These are phyloP conservation scores for Gillenia trifoliata DNA, from an alignment of 306 rosid genomes.

Conservation along the genomic window DNA sequence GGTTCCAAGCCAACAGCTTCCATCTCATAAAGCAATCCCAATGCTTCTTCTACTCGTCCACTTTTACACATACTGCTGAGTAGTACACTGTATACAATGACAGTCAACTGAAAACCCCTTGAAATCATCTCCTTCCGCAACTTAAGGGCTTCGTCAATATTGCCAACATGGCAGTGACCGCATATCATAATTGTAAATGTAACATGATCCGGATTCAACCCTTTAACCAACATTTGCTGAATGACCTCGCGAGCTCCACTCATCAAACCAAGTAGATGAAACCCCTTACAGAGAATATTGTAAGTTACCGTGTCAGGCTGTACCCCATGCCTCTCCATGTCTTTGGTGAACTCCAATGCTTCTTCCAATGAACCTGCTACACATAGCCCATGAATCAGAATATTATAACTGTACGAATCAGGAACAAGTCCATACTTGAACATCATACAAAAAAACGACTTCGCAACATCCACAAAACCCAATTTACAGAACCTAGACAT, in stretches of 20 bases:
- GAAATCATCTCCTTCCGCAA: conserved; percentile 37
- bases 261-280: conserved; percentile 46
- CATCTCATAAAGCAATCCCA: conserved; percentile 39
- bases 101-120: conserved; percentile 32
- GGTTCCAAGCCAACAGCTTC: conserved; percentile 37
- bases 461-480: conserved; percentile 41
- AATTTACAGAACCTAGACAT: conserved; percentile 39
- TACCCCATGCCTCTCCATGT: conserved; percentile 50
- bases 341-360: conserved; percentile 39
- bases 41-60: conserved; percentile 38
- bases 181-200: conserved; percentile 43
- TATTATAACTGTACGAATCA: conserved; percentile 53
- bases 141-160: conserved; percentile 42
- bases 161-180: conserved; percentile 43
- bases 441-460: conserved; percentile 44
- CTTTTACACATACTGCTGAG: conserved; percentile 49
- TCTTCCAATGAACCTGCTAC: conserved; percentile 54
- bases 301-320: conserved; percentile 39
- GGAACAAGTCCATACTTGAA: conserved; percentile 46
- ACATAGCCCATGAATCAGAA: conserved; percentile 54
- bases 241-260: conserved; percentile 35
- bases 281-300: conserved; percentile 47
- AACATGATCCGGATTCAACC: conserved; percentile 39
- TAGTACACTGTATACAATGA: conserved; percentile 35
- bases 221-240: conserved; percentile 39